A percentile compares a stretch with the other conserved stretches of the same genome.
These are phyloP conservation scores for Ascoidea rubescens DNA, from an alignment of 805 yeast species.

Conservation along the genomic window DNA sequence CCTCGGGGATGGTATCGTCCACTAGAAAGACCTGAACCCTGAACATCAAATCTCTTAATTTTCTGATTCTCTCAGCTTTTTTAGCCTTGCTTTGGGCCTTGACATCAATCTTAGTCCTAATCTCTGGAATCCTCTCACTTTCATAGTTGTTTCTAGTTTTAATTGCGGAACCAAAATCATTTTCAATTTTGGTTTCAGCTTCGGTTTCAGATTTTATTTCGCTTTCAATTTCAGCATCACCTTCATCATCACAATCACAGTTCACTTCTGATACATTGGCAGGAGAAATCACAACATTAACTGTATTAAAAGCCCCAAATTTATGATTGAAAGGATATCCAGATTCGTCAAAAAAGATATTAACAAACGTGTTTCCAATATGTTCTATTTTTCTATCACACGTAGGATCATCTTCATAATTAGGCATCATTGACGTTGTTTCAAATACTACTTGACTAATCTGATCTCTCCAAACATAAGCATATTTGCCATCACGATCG, in stretches of 20 bases:
- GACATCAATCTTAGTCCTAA: neutral
- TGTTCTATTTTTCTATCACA: slow-evolving; percentile 60
- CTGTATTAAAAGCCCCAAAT: slow-evolving; percentile 59
- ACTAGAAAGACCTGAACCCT: slow-evolving; percentile 52
- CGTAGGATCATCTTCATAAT: slow-evolving; percentile 23
- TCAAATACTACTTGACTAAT: slow-evolving; percentile 64
- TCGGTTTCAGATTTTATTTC: neutral
- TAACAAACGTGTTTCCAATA: slow-evolving; percentile 76
- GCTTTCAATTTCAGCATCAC: slow-evolving; percentile 4
- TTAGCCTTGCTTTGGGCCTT: too few species aligned
- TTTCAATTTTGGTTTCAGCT: neutral
- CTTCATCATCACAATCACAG: neutral
- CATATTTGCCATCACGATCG: slow-evolving; percentile 63
- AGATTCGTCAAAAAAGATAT: slow-evolving; percentile 70
- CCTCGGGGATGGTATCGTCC: slow-evolving; percentile 53
- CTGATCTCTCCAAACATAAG: slow-evolving; percentile 60
- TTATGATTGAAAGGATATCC: slow-evolving; percentile 55
- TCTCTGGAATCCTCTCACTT: neutral
- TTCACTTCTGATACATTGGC: slow-evolving; percentile 12
- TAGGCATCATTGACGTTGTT: slow-evolving; percentile 74
- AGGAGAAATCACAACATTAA: slow-evolving; percentile 70
- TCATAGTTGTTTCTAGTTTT: neutral
- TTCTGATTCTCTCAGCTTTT: slow-evolving; percentile 2
- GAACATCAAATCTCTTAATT: slow-evolving; percentile 23
- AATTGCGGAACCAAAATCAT: too few species aligned